Evolutionary conservation across 2,329 filamentous ascomycete genomes (phyloP), one percentile per base, ranked within the genome.

Genomic region (Penicillium decumbens): DNA sequence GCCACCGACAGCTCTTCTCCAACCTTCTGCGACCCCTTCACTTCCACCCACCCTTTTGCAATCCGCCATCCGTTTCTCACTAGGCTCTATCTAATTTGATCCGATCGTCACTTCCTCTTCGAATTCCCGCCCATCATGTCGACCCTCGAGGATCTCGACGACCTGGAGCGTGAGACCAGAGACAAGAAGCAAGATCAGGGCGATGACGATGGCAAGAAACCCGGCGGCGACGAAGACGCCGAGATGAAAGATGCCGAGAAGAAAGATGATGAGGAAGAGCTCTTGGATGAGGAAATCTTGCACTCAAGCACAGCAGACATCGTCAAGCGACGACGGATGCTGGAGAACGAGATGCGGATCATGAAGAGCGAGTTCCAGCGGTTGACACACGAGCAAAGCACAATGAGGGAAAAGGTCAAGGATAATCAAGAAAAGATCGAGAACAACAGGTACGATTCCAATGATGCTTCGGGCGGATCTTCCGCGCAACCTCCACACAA

Each of bases 371-470:
- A 98, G 74, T 90, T 84, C 64, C 91, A 95, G 69, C 86, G 93
- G 62, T 79, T 98, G 75, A 87, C 87, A 64, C 93, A 98, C 66
- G 93, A 98, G 76, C 95, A 95, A 77, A 84, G 87, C 43, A 85
- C 89, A 42, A 98, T 98, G 93, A 84, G 85, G 50, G 92, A 97
- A 73, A 97, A 96, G 79, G 97, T 98, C 73, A 97, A 96, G 80
- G 93, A 98, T 70, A 98, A 98, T 67, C 77, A 89, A 65, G 95
- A 98, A 62, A 98, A 98, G 82, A 98, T 98, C 66, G 91, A 95
- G 61, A 97, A 98, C 75, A 98, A 98, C 78, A 83, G 90, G 91
- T 95, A 77, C 45, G 62, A 41, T 47, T 38, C 28, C 32, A 23
- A 29, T 42, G 37, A 41, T 33, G 9, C 25, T 35, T 35, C 40